Conservation (phyloP, 805 yeast species). For the Yamadazyma paraphyllophila region DNA sequence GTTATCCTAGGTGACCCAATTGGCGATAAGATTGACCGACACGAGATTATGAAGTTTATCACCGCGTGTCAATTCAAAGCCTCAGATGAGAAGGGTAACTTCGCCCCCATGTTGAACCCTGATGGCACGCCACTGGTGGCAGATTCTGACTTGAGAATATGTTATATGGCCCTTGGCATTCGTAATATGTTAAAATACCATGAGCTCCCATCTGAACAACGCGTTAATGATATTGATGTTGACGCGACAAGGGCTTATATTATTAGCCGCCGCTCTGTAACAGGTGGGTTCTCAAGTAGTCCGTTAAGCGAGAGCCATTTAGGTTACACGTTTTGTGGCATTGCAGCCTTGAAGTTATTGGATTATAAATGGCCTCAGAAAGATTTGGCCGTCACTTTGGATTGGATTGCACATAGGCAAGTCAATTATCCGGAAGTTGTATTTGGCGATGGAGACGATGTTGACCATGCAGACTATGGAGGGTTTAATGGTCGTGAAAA, state of each 20-base stretch:
- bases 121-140: slow-evolving; percentile 41
- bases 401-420: slow-evolving; percentile 69
- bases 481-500: slow-evolving; percentile 87
- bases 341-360: slow-evolving; percentile 54
- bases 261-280: slow-evolving; percentile 30
- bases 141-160: slow-evolving; percentile 69
- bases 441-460: slow-evolving; percentile 23
- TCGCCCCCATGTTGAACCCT: slow-evolving; percentile 30
- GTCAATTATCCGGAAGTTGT: slow-evolving; percentile 34
- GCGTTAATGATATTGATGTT: slow-evolving; percentile 42
- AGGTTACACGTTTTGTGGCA: slow-evolving; percentile 83
- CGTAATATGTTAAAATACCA: slow-evolving; percentile 46
- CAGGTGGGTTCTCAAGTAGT: slow-evolving; percentile 71
- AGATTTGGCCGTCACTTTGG: slow-evolving; percentile 35
- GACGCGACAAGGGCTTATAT: slow-evolving; percentile 37
- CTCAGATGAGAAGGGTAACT: slow-evolving; percentile 32
- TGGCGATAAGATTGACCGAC: slow-evolving; percentile 26
- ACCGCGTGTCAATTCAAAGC: slow-evolving; percentile 50
- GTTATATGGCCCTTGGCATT: slow-evolving; percentile 71
- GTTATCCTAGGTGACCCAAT: slow-evolving; percentile 49
- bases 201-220: slow-evolving; percentile 12
- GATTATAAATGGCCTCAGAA: slow-evolving; percentile 20
- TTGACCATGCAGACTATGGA: slow-evolving; percentile 54
- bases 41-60: slow-evolving; percentile 59
- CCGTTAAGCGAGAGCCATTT: slow-evolving; percentile 69